A percentile compares a stretch with the other conserved stretches of the same genome.
Conservation (phyloP, 2,329 filamentous ascomycete genomes). For the Cercospora sesami region DNA sequence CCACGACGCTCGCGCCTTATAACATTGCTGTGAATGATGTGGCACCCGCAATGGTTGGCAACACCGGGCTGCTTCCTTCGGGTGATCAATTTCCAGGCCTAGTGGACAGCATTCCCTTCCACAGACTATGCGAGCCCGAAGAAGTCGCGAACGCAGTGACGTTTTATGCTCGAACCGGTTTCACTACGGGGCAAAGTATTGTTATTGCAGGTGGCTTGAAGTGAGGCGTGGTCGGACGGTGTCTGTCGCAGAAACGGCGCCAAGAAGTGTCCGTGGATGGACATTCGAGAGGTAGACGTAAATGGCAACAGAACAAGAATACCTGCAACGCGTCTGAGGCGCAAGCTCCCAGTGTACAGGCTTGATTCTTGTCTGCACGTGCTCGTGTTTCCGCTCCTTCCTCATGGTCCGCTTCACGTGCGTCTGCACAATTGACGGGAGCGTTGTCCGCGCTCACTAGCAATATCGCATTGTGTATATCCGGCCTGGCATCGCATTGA, state of each 20-base stretch:
- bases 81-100: slow-evolving; percentile 53
- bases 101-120: slow-evolving; percentile 60
- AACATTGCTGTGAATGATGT: slow-evolving; percentile 68
- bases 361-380: background rate
- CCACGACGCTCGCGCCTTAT: slow-evolving; percentile 58
- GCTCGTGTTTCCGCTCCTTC: background rate
- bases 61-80: slow-evolving; percentile 56
- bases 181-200: slow-evolving; percentile 30
- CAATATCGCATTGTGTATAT: background rate
- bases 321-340: background rate
- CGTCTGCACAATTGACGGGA: background rate
- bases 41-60: slow-evolving; percentile 66
- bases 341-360: background rate
- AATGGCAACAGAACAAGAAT: background rate
- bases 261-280: background rate
- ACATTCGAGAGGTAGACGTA: background rate
- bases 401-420: background rate
- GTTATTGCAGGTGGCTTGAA: slow-evolving; percentile 32
- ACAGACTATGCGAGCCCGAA: slow-evolving; percentile 57
- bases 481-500: background rate
- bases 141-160: slow-evolving; percentile 61
- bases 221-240: slow-evolving; percentile 4
- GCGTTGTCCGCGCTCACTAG: background rate
- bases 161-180: slow-evolving; percentile 60
- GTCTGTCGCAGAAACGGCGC: background rate